phyloP scores from a whole-genome alignment of 805 yeast species.

The Yarrowia divulgata region DNA sequence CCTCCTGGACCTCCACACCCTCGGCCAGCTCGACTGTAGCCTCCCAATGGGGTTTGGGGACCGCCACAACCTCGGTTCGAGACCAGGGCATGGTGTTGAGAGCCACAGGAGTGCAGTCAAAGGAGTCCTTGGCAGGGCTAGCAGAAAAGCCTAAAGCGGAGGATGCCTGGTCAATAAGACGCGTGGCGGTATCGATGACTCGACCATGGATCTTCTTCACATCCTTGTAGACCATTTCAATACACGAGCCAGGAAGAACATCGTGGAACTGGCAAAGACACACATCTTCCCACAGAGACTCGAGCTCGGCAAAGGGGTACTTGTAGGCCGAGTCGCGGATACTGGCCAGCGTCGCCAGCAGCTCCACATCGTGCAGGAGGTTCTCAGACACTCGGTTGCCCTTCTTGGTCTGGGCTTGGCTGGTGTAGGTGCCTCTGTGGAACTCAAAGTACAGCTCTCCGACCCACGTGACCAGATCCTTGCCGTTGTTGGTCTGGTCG shows the following conservation, averaged over 20 bases:
- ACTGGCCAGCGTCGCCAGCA: conserved; percentile 79
- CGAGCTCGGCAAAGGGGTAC: conserved; percentile 76
- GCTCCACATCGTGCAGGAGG: conserved; percentile 84
- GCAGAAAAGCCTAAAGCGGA: conserved; percentile 52
- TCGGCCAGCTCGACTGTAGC: conserved; percentile 48
- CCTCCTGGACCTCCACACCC: conserved; percentile 51
- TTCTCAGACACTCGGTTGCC: conserved; percentile 79
- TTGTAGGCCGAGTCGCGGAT: conserved; percentile 59
- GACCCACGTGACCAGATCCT: conserved; percentile 79
- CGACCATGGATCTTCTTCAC: conserved; percentile 78
- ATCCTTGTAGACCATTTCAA: conserved; percentile 91
- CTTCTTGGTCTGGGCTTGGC: conserved; percentile 86
- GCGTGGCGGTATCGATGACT: conserved; percentile 61
- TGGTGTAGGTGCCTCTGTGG: conserved; percentile 96
- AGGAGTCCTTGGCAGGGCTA: conserved; percentile 37
- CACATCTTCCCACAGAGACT: conserved; percentile 84
- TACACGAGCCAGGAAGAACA: conserved; percentile 96
- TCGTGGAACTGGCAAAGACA: conserved; percentile 95
- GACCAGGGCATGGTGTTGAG: conserved; percentile 74
- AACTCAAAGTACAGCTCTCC: conserved; percentile 95
- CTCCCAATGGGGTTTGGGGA: conserved; percentile 45
- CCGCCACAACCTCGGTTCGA: conserved; percentile 56
- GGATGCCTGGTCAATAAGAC: conserved; percentile 61
- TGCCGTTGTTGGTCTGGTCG: conserved; percentile 68
- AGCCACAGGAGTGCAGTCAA: conserved; percentile 40